Evolutionary conservation across 495 filamentous ascomycete species (phyloP).

Genomic region (Neurospora sp.): DNA sequence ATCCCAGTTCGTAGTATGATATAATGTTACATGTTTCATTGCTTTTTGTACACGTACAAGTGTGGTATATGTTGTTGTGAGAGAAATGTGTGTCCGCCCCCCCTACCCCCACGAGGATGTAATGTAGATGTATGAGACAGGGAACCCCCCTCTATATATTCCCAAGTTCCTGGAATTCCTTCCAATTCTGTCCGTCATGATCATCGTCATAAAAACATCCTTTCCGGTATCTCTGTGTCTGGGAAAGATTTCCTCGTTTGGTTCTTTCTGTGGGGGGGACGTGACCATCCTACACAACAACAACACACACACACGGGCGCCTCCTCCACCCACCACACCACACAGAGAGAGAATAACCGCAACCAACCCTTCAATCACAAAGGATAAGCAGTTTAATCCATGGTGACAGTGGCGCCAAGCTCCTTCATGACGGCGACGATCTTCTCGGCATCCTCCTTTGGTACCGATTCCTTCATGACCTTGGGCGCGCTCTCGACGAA

Average conservation of each 20-base stretch:
- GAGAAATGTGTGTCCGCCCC: neutral
- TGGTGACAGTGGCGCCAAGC: constrained; percentile 72
- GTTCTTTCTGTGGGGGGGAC: neutral
- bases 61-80: neutral
- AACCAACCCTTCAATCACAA: neutral
- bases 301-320: neutral
- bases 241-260: neutral
- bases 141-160: neutral
- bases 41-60: constrained; percentile 25
- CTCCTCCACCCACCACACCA: neutral
- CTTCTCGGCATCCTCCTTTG: constrained; percentile 99
- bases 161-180: neutral
- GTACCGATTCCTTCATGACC: constrained; percentile 94
- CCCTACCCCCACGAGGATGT: neutral
- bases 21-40: constrained; percentile 24
- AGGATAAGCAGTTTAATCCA: constrained; percentile 56
- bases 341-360: neutral
- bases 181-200: neutral
- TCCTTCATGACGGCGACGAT: constrained; percentile 89
- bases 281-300: neutral
- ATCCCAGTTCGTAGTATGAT: neutral
- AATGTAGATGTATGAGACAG: neutral
- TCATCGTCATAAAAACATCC: neutral
- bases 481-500: constrained; percentile 98
- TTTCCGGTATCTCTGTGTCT: neutral